These are phyloP conservation scores for Oropetium thomaeum DNA, from an alignment of 176 grass and related monocot species.

Conservation along the genomic window DNA sequence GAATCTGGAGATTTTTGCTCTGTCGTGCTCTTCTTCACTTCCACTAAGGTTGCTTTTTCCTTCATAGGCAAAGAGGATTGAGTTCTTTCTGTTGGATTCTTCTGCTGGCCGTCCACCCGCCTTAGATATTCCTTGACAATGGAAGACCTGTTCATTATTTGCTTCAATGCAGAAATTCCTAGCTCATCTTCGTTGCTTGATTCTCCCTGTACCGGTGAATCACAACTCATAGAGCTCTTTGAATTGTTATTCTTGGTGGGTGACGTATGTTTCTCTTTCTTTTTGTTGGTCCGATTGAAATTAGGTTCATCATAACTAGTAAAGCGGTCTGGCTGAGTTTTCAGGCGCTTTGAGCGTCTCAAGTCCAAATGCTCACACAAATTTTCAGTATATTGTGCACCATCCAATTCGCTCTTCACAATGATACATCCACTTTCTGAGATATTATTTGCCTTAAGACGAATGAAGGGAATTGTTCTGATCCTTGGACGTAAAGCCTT, in stretches of 20 bases:
- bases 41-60: conserved; percentile 7
- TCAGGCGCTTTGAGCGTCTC: conserved; percentile 82
- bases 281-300: conserved; percentile 43
- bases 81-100: conserved; percentile 11
- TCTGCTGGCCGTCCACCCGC: neutral
- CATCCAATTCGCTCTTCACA: conserved; percentile 28
- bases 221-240: neutral
- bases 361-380: conserved; percentile 56
- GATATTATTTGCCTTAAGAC: conserved; percentile 7
- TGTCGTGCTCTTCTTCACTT: conserved; percentile 20
- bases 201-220: conserved; percentile 14
- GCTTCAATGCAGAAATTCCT: conserved; percentile 5
- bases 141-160: conserved; percentile 19
- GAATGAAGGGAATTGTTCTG: conserved; percentile 42
- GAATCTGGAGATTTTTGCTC: conserved; percentile 24
- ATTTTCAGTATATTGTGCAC: conserved; percentile 42
- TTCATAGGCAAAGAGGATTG: conserved; percentile 13
- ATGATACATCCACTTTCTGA: neutral
- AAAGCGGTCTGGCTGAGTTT: conserved; percentile 54
- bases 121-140: conserved; percentile 9
- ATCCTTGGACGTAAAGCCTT: conserved; percentile 42
- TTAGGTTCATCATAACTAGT: conserved; percentile 53
- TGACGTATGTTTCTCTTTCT: conserved; percentile 18
- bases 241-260: neutral
- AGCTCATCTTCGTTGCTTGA: conserved; percentile 19